A percentile compares a stretch with the other conserved stretches of the same genome.
Conservation (phyloP, 192 early-diverging fungal genomes). For the Phlyctochytrium planicorne region DNA sequence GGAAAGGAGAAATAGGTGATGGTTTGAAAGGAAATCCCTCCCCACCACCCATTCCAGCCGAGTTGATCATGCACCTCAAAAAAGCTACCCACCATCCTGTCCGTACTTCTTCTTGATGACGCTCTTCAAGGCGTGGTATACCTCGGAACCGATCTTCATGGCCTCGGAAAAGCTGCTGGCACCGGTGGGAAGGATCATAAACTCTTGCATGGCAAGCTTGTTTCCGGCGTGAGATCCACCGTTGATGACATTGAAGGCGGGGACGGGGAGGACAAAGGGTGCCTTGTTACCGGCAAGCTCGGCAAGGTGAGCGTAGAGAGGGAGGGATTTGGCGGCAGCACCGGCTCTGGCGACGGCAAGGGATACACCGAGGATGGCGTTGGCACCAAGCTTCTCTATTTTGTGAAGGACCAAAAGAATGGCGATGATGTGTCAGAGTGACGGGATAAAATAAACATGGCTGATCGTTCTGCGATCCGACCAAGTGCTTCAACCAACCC, state of each 20-base stretch:
- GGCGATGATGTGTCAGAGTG: too few relatives aligned
- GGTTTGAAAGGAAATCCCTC: too few relatives aligned
- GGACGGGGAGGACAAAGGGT: slow-evolving; percentile 92
- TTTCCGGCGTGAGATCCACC: slow-evolving; percentile 99
- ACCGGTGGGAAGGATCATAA: slow-evolving; percentile 98
- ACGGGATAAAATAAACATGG: not conserved
- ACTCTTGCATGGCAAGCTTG: slow-evolving; percentile 99
- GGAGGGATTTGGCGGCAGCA: slow-evolving; percentile 82
- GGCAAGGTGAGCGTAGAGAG: slow-evolving; percentile 93
- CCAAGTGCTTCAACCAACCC: slow-evolving; percentile 35
- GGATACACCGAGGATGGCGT: slow-evolving; percentile 98
- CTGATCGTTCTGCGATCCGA: not conserved
- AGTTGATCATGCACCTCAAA: too few relatives aligned
- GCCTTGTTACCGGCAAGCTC: slow-evolving; percentile 81
- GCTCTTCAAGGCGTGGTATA: slow-evolving; percentile 93
- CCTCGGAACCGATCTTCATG: slow-evolving; percentile 96
- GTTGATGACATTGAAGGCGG: slow-evolving; percentile 99
- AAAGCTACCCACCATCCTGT: slow-evolving; percentile 82
- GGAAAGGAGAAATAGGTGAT: too few relatives aligned
- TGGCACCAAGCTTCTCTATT: slow-evolving; percentile 84
- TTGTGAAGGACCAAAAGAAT: not conserved
- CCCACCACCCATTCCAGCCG: too few relatives aligned
- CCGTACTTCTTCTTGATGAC: slow-evolving; percentile 99
- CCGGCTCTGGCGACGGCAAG: slow-evolving; percentile 94
- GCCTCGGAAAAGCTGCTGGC: slow-evolving; percentile 91